These are phyloP conservation scores for Rhynchospora breviuscula DNA, from an alignment of 176 grass and related monocot species.

Conservation along the genomic window DNA sequence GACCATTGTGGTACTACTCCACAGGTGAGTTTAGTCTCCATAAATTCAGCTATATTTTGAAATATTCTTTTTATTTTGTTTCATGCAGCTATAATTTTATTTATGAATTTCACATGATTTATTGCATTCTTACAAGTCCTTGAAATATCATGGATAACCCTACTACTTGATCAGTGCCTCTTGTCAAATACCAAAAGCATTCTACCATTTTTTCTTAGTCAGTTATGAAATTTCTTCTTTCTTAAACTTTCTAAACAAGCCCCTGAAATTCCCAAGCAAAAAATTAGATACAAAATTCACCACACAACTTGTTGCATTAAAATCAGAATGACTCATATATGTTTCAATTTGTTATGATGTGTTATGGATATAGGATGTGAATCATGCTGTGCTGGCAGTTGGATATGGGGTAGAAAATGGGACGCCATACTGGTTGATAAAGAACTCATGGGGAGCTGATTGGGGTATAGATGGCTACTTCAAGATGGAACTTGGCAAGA, in stretches of 20 bases:
- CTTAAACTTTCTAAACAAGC: neutral
- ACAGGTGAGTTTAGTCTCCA: conserved; percentile 43
- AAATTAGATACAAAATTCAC: neutral
- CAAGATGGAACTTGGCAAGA: conserved; percentile 99
- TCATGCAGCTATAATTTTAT: neutral
- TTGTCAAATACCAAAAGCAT: neutral
- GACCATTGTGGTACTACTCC: conserved; percentile 59
- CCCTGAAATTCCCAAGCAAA: neutral
- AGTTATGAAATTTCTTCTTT: neutral
- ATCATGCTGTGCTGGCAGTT: conserved; percentile 95
- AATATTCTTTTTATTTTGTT: too few species aligned
- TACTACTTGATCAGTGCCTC: too few species aligned
- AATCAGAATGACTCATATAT: neutral
- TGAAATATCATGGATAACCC: conserved; percentile 8
- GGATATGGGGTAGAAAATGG: conserved; percentile 85
- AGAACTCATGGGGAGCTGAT: conserved; percentile 93
- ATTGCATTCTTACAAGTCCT: neutral
- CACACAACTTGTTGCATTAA: neutral
- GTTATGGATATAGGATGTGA: conserved; percentile 67
- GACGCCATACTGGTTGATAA: conserved; percentile 83
- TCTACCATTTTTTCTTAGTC: neutral
- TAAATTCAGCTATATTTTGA: neutral
- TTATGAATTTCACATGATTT: neutral
- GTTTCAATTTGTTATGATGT: conserved; percentile 5
- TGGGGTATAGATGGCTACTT: conserved; percentile 90